Percentiles rank a stretch among this genome's conserved stretches.
phyloP scores from a whole-genome alignment of 345 rosid species.

The Eucalyptus camaldulensis region DNA sequence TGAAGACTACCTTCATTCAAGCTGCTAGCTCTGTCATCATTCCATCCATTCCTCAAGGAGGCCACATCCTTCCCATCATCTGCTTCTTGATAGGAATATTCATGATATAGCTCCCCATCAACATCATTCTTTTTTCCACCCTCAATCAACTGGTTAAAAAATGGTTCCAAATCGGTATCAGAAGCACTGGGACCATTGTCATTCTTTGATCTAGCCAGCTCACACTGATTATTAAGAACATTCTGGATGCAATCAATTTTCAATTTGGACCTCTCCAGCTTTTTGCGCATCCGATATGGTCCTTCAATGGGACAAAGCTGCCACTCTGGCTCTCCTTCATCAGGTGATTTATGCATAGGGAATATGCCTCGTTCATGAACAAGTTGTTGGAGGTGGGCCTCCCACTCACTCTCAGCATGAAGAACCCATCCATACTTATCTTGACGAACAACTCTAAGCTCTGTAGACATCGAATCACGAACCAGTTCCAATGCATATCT shows the following conservation, averaged over 20 bases:
- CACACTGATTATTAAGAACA: constrained; percentile 68
- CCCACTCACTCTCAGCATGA: constrained; percentile 99
- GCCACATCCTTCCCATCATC: constrained; percentile 36
- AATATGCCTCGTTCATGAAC: constrained; percentile 96
- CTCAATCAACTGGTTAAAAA: constrained; percentile 46
- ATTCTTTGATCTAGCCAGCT: constrained; percentile 47
- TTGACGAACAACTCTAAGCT: constrained; percentile 97
- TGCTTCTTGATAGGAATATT: constrained; percentile 35
- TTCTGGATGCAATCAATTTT: constrained; percentile 72
- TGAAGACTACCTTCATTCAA: constrained; percentile 94
- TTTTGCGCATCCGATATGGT: constrained; percentile 99
- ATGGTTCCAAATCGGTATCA: constrained; percentile 54
- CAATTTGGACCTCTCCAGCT: constrained; percentile 84
- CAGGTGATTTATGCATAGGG: constrained; percentile 57
- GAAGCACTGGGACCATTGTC: constrained; percentile 53
- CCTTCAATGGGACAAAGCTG: constrained; percentile 99
- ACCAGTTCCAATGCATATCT: constrained; percentile 91
- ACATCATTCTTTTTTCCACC: constrained; percentile 13
- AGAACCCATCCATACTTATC: constrained; percentile 99
- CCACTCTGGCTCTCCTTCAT: constrained; percentile 74
- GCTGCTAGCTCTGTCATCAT: constrained; percentile 83
- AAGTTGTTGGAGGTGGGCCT: constrained; percentile 91
- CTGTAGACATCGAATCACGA: constrained; percentile 97
- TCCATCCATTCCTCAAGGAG: constrained; percentile 70
- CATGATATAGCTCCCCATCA: constrained; percentile 52